Percentiles rank a stretch among this genome's conserved stretches.
phyloP scores from a whole-genome alignment of 768 basidiomycete species.

The Candolleomyces eurysporus region DNA sequence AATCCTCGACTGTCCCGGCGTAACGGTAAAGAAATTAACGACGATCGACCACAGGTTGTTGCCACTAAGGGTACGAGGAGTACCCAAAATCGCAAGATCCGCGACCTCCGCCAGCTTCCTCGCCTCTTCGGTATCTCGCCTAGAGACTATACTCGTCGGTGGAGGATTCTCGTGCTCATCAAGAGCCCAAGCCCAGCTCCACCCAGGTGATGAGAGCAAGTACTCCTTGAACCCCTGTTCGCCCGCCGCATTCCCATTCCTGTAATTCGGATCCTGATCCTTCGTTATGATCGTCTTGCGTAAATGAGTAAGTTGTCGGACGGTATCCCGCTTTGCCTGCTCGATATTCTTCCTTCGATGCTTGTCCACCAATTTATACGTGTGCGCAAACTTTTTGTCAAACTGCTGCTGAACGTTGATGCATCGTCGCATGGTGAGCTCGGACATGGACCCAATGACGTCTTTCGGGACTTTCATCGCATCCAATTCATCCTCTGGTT shows the following conservation, averaged over 20 bases:
- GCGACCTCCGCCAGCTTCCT: conserved; percentile 69
- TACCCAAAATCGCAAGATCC: conserved; percentile 61
- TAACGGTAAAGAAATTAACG: conserved; percentile 58
- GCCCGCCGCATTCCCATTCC: conserved; percentile 9
- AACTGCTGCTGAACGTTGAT: conserved; percentile 57
- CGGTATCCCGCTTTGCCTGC: conserved; percentile 60
- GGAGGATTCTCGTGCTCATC: conserved; percentile 82
- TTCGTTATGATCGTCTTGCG: conserved; percentile 27
- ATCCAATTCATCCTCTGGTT: conserved; percentile 62
- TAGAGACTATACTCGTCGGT: conserved; percentile 87
- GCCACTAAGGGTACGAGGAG: conserved; percentile 55
- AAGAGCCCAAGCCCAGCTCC: conserved; percentile 86
- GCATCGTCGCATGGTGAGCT: conserved; percentile 75
- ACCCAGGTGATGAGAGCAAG: conserved; percentile 47
- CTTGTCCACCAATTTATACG: conserved; percentile 59
- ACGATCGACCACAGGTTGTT: conserved; percentile 74
- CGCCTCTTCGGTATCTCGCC: conserved; percentile 84
- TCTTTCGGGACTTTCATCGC: conserved; percentile 66
- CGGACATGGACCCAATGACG: conserved; percentile 72
- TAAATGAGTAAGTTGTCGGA: conserved; percentile 50
- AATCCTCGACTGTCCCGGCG: conserved; percentile 33
- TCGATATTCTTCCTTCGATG: conserved; percentile 64
- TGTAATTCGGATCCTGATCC: conserved; percentile 23
- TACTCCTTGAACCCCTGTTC: conserved; percentile 29
- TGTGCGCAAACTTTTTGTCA: conserved; percentile 64